Conservation (phyloP, 805 yeast genomes). For the Kazachstania psychrophila region DNA sequence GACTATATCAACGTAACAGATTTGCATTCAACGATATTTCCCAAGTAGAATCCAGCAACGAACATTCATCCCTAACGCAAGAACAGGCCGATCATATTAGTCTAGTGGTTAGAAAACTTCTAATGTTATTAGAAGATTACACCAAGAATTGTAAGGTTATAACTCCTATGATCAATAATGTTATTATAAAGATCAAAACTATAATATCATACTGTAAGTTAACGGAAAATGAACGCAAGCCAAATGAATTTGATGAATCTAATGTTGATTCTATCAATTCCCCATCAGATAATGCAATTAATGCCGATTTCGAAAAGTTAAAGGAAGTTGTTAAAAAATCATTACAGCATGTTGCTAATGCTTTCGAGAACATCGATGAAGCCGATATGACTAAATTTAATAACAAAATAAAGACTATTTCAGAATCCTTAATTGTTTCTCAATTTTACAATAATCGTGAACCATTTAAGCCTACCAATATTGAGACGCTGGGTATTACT, state of each 20-base stretch:
- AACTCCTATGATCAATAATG: slow-evolving; percentile 12
- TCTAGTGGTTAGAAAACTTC: slow-evolving; percentile 17
- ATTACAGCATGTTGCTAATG: slow-evolving; percentile 5
- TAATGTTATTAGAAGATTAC: slow-evolving; percentile 25
- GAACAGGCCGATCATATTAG: slow-evolving; percentile 14
- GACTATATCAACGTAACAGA: slow-evolving; percentile 16
- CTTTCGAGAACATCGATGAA: slow-evolving; percentile 14
- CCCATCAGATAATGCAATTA: background rate
- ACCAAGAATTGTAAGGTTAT: slow-evolving; percentile 23
- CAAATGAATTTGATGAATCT: slow-evolving; percentile 4
- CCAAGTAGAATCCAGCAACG: background rate
- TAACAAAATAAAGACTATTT: slow-evolving; percentile 18
- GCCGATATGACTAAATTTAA: slow-evolving; percentile 11
- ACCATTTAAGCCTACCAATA: slow-evolving; percentile 11
- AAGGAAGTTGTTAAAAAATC: slow-evolving; percentile 2
- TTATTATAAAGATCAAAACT: slow-evolving; percentile 13
- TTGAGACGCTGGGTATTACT: slow-evolving; percentile 20
- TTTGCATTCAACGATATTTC: slow-evolving; percentile 6
- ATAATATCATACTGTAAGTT: slow-evolving; percentile 13
- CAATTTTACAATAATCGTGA: slow-evolving; percentile 23
- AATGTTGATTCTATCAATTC: slow-evolving; percentile 1
- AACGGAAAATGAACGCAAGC: slow-evolving; percentile 1
- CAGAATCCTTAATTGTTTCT: slow-evolving; percentile 25
- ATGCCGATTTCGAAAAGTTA: background rate
- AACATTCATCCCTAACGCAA: background rate